phyloP scores from a whole-genome alignment of 2,329 filamentous ascomycete genomes.

The Pyrenochaeta sp. region DNA sequence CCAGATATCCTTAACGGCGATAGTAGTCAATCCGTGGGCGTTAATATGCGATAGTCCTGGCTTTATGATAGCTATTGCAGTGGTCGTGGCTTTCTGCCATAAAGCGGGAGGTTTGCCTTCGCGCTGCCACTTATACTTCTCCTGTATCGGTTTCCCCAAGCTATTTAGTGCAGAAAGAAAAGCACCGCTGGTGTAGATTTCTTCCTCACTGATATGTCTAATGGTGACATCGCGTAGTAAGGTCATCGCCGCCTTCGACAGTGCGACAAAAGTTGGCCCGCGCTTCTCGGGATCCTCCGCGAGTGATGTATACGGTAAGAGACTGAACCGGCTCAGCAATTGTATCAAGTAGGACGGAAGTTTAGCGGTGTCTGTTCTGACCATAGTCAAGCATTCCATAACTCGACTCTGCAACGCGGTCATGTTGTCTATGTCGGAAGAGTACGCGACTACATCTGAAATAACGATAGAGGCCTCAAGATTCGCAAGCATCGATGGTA shows the following conservation, averaged over 20 bases:
- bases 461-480: conserved; percentile 75
- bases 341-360: conserved; percentile 74
- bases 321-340: conserved; percentile 74
- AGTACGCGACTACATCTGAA: conserved; percentile 73
- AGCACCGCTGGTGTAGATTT: conserved; percentile 75
- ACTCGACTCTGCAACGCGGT: conserved; percentile 77
- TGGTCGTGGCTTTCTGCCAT: conserved; percentile 82
- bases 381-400: conserved; percentile 71
- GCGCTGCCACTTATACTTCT: conserved; percentile 82
- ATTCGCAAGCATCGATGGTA: conserved; percentile 74
- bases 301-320: conserved; percentile 68
- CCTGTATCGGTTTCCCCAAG: conserved; percentile 72
- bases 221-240: conserved; percentile 70
- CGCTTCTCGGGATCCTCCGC: conserved; percentile 31
- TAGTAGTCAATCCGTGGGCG: conserved; percentile 39
- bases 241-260: conserved; percentile 83
- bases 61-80: conserved; percentile 72
- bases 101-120: conserved; percentile 74
- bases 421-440: conserved; percentile 75
- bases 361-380: conserved; percentile 71
- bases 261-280: conserved; percentile 84
- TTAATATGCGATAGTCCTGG: conserved; percentile 65
- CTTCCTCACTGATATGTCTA: conserved; percentile 66
- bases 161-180: conserved; percentile 71
- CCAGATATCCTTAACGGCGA: conserved; percentile 68